These are phyloP conservation scores for Paraphoma sp. DNA, from an alignment of 2,329 filamentous ascomycete genomes.

Conservation along the genomic window DNA sequence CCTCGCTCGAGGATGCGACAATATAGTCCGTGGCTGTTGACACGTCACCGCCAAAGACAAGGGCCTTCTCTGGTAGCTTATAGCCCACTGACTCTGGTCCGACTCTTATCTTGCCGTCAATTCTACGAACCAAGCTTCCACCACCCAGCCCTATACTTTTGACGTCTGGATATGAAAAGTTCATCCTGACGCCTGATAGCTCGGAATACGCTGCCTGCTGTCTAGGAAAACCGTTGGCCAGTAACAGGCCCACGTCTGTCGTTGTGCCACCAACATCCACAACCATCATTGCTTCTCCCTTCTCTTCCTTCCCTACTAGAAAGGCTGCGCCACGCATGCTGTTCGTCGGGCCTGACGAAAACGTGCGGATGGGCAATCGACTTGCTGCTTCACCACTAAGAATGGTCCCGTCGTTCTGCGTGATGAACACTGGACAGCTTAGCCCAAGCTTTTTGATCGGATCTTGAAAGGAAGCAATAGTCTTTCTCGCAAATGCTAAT, in stretches of 20 bases:
- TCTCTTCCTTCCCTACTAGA: slow-evolving; percentile 38
- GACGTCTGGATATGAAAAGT: slow-evolving; percentile 62
- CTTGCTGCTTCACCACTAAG: slow-evolving; percentile 56
- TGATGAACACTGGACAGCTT: slow-evolving; percentile 58
- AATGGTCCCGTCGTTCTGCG: slow-evolving; percentile 61
- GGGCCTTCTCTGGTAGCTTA: slow-evolving; percentile 60
- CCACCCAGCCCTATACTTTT: slow-evolving; percentile 67
- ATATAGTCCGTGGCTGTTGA: slow-evolving; percentile 66
- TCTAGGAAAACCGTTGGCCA: slow-evolving; percentile 68
- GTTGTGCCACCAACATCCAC: slow-evolving; percentile 73
- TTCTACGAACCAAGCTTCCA: slow-evolving; percentile 60
- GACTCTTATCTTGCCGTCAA: slow-evolving; percentile 52
- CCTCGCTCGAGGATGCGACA: slow-evolving; percentile 46
- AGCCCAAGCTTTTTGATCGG: slow-evolving; percentile 56
- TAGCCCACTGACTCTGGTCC: slow-evolving; percentile 70
- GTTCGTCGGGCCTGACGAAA: slow-evolving; percentile 60
- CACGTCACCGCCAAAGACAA: slow-evolving; percentile 63
- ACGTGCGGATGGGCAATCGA: slow-evolving; percentile 58
- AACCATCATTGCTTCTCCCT: slow-evolving; percentile 62
- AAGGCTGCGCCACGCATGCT: slow-evolving; percentile 60
- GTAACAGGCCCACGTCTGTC: slow-evolving; percentile 67
- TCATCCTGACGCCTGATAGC: slow-evolving; percentile 68
- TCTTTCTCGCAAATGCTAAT: slow-evolving; percentile 54
- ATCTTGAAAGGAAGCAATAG: slow-evolving; percentile 53
- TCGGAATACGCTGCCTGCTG: slow-evolving; percentile 69